Evolutionary conservation across 306 rosid species (phyloP).

Genomic region (Corylus americana): DNA sequence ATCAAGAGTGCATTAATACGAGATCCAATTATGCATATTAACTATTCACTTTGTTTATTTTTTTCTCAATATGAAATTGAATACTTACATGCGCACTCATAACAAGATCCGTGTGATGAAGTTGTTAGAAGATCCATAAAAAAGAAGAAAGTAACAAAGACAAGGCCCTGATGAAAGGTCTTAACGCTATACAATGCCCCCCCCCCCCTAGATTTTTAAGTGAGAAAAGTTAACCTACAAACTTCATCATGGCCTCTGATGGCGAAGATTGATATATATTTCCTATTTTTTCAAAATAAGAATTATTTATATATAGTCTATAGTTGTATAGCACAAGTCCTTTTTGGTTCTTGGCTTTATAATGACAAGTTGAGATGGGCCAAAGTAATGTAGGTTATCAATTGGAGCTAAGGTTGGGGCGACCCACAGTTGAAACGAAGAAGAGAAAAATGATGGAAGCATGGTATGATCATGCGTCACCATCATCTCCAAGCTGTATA

Average conservation of each 20-base stretch:
- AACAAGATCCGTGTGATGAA: background rate
- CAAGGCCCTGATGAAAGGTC: background rate
- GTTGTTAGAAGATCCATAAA: background rate
- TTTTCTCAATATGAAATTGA: no score
- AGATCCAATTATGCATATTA: no score
- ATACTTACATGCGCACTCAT: no score
- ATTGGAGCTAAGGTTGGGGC: conserved; percentile 46
- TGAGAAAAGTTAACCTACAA: background rate
- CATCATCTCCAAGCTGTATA: conserved; percentile 20
- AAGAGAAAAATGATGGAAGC: conserved; percentile 47
- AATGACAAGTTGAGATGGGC: conserved; percentile 31
- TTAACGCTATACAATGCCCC: background rate
- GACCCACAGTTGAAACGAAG: conserved; percentile 44
- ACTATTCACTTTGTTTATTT: no score
- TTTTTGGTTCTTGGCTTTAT: conserved; percentile 19
- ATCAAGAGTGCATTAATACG: no score
- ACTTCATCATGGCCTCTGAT: conserved; percentile 6
- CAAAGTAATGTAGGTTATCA: conserved; percentile 52
- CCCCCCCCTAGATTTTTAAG: background rate
- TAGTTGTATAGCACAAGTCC: background rate
- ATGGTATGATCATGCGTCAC: conserved; percentile 29
- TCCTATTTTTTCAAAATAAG: no score
- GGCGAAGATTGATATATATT: background rate
- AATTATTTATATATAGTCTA: background rate
- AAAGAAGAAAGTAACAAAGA: background rate